Evolutionary conservation across 2,329 filamentous ascomycete genomes (phyloP).

Genomic region (Aspergillus ochraceus): DNA sequence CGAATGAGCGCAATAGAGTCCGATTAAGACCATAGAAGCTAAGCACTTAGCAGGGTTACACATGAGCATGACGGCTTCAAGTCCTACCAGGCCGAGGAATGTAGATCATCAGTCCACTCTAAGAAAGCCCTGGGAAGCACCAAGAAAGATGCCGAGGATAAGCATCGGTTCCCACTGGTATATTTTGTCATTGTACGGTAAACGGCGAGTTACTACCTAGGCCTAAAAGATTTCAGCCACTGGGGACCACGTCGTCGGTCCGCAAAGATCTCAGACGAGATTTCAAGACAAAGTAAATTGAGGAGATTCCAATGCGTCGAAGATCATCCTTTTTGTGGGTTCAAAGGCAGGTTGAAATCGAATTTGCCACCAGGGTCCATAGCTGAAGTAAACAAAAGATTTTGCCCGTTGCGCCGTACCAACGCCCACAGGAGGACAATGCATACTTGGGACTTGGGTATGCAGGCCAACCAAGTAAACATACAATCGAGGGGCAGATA

Average conservation of each 20-base stretch:
- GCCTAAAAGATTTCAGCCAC: no score
- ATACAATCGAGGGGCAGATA: background rate
- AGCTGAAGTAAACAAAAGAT: background rate
- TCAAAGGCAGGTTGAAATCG: background rate
- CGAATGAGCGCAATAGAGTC: background rate
- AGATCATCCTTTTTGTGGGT: background rate
- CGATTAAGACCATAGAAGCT: background rate
- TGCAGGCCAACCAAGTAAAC: background rate
- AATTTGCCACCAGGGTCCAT: background rate
- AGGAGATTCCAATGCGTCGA: no score
- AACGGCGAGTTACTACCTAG: no score
- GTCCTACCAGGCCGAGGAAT: background rate
- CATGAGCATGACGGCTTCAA: background rate
- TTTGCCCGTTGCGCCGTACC: background rate
- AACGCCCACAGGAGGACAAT: no score
- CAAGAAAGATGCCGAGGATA: no score
- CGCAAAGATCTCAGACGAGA: no score
- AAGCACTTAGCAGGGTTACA: background rate
- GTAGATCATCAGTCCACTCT: background rate
- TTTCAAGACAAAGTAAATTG: no score
- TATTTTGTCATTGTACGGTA: no score
- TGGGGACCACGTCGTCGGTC: no score
- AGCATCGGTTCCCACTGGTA: no score
- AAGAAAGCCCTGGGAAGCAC: no score
- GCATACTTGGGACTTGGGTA: background rate